Evolutionary conservation across 768 basidiomycete genomes (phyloP), one percentile per base, ranked within the genome.

Genomic region (Hortiboletus flavorubellus): DNA sequence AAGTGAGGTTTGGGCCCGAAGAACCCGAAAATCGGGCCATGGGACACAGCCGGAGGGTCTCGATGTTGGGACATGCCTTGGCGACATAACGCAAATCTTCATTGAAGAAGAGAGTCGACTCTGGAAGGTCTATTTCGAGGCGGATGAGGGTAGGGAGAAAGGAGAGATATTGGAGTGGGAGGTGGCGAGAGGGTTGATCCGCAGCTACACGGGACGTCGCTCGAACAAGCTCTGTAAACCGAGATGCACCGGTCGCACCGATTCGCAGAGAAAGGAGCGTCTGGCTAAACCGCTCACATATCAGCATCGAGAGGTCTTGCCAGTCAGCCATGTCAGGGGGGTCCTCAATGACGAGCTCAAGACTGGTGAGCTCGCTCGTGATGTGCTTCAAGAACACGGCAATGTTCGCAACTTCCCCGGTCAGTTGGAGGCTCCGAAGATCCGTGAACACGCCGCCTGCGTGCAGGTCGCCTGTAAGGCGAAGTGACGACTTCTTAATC

Each of bases 171-270:
- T 84, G 80, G 49, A 91, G 76, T 16, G 86, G 79, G 26, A 91
- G 80, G 53, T 80, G 80, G 31, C 76, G 78, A 45, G 80, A 76
- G 12, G 85, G 78, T 23, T 81, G 77, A 58, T 87, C 87, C 8
- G 62, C 59, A 11, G 72, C 76, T 18, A 77, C 82, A 58, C 85
- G 78, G 31, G 84, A 78, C 5, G 88, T 86, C 9, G 90, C 87
- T 51, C 91, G 85, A 47, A 89, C 82, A 44, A 95, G 80, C 58
- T 94, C 91, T 5, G 81, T 79, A 75, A 91, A 95, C 51, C 89
- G 82, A n/a, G 83, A 83, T 23, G 86, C 80, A 16, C 86, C 83
- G 0, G 83, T 84, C 7, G 88, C 86, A 23, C 78, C 72, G 58
- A 91, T 77, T 52, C 80, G 79, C 57, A 91, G 69, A 10, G 80